Evolutionary conservation across 2,329 filamentous ascomycete species (phyloP).

Genomic region (Ilyonectria mors-panacis): DNA sequence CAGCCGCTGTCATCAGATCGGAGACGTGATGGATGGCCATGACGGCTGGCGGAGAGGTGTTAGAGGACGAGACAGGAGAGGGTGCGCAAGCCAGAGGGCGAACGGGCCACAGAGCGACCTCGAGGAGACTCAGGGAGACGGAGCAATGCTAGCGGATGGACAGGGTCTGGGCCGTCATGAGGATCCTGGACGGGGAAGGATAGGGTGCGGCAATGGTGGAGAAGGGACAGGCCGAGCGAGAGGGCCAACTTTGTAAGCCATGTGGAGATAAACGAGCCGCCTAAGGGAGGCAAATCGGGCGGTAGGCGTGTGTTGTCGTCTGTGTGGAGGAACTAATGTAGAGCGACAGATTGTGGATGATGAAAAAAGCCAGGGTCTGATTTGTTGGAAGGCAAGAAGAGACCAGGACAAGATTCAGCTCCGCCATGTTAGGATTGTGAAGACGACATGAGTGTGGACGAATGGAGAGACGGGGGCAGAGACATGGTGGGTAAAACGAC

Average conservation of each 20-base stretch:
- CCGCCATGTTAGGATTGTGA: conserved; percentile 19
- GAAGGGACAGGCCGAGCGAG: background rate
- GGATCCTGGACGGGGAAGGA: conserved; percentile 12
- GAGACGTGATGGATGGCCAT: conserved; percentile 21
- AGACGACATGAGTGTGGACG: conserved; percentile 32
- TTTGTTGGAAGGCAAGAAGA: conserved; percentile 32
- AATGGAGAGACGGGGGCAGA: conserved; percentile 40
- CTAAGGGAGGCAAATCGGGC: conserved; percentile 35
- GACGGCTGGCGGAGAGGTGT: conserved; percentile 20
- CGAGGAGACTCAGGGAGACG: background rate
- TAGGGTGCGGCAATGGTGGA: conserved; percentile 1
- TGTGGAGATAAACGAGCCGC: conserved; percentile 39
- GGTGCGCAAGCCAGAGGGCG: conserved; percentile 7
- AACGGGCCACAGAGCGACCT: conserved; percentile 2
- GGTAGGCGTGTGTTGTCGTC: conserved; percentile 35
- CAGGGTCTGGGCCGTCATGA: conserved; percentile 29
- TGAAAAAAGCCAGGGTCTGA: conserved; percentile 39
- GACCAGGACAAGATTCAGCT: conserved; percentile 21
- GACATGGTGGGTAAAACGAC: conserved; percentile 51
- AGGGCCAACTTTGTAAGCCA: conserved; percentile 23
- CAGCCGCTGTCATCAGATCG: conserved; percentile 28
- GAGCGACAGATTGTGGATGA: conserved; percentile 39
- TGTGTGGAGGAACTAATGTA: conserved; percentile 37
- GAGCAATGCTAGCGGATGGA: conserved; percentile 30
- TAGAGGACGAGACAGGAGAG: conserved; percentile 32